Base-by-base conservation (phyloP, 2,329 filamentous ascomycete species). In the Colletotrichum lindemuthianum region DNA sequence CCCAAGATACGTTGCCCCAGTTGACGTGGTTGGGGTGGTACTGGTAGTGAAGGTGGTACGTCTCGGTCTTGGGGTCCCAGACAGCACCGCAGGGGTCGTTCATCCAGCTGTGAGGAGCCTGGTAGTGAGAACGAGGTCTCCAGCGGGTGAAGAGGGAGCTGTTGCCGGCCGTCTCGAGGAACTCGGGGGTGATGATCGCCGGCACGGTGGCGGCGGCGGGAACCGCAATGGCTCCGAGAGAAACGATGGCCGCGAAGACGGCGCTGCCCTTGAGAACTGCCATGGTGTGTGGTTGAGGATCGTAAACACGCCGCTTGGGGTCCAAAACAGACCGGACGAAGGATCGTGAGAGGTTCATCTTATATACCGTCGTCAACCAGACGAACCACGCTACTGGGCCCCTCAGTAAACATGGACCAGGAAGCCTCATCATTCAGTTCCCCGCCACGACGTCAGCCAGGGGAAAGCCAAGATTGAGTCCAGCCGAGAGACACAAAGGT, bases 21-120 rank as follows among this genome's bases (percentile, higher is more conserved):
- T 84, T 79, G 8, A 76, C 74, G 2, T 71, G 81, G 56, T 65
- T 67, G 11, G 66, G 66, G 48, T 75, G 75, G 78, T 82, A 88
- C 71, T 90, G 88, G 69, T 90, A 91, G 74, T 90, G 90, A 2
- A 89, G 68, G 71, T 90, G 88, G 74, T 85, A 91, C 0, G 79
- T 78, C 5, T 86, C 86, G 59, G 86, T 79, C 2, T 74, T 78
- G 43, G 66, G 56, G 66, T 89, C 86, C 6, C 82, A 72, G 65
- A 89, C 88, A 77, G 88, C 81, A 69, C 88, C 88, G 74, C 90
- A 90, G 1, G 88, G 87, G 68, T 90, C 88, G 66, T 88, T 89
- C 80, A 86, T 83, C 67, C 83, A 86, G 68, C 80, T 73, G 34
- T 78, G 69, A 2, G 85, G 84, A 2, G 84, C 84, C 8, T 83